Evolutionary conservation across 2,329 filamentous ascomycete species (phyloP), one percentile per base, ranked within the genome.

Genomic region (Setomelanomma holmii): DNA sequence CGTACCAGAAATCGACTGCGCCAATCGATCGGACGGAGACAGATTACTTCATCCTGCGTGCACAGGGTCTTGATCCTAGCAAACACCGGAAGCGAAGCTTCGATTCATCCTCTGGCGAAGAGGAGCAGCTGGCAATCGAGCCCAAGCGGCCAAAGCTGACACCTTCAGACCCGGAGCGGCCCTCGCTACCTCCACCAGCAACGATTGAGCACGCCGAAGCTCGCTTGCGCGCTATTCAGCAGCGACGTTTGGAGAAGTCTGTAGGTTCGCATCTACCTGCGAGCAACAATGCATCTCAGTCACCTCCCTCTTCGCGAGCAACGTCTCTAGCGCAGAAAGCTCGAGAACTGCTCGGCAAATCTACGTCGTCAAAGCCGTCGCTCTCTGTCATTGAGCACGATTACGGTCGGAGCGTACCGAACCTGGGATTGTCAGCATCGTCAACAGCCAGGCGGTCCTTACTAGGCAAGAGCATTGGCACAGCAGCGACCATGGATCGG

Each of bases 31-130:
- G 76, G 3, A 82, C 80, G 0, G 73, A 77, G 22, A 78, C 79
- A 0, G 78, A 79, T 44, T 84, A 81, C 64, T 84, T 83, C 69
- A 69, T 75, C 38, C 70, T 83, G 23, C 79, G 80, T 46, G 79
- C 80, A 1, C 67, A 78, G 60, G 81, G 81, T 7, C 67, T 82
- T 40, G 75, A 79, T 50, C 68, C 68, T 10, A 67, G 55, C 53
- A 68, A 61, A 40, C 53, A 63, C 39, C 66, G 65, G 22, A 75
- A 72, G 55, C 71, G 66, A 8, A 68, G 61, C 51, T 65, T 68
- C 33, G 66, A 61, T 20, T 66, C 67, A 11, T 58, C 62, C 1
- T 64, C 60, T 1, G 64, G 64, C 12, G 64, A 68, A 30, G 27
- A 30, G 14, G 27, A 30, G 27, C 27, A 8, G 10, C 14, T 30